phyloP scores from a whole-genome alignment of 352 stramenopile species.

The Elongisporangium prolatum region DNA sequence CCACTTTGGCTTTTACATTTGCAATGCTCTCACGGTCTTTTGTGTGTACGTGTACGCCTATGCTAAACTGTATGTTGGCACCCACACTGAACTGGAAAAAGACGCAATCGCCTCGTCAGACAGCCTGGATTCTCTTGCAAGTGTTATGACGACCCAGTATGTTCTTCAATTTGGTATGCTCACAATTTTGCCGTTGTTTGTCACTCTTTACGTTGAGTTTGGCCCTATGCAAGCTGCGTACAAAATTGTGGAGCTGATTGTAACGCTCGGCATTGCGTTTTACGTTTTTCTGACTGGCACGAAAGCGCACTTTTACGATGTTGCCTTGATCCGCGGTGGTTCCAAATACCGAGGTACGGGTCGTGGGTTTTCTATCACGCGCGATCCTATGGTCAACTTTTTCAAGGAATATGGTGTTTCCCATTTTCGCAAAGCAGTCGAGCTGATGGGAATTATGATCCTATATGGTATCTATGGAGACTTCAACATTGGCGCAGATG shows the following conservation, averaged over 20 bases:
- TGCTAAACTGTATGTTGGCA: constrained; percentile 76
- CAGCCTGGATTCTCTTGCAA: constrained; percentile 56
- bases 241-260: constrained; percentile 76
- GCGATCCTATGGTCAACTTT: constrained; percentile 84
- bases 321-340: constrained; percentile 75
- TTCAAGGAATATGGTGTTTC: constrained; percentile 87
- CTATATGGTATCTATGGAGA: constrained; percentile 75
- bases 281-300: constrained; percentile 87
- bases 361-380: constrained; percentile 83
- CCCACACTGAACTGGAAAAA: constrained; percentile 56
- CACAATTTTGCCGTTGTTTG: constrained; percentile 73
- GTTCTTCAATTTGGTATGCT: constrained; percentile 85
- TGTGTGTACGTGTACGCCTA: constrained; percentile 87
- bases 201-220: constrained; percentile 78
- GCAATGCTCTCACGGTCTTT: constrained; percentile 80
- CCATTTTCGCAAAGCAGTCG: constrained; percentile 85
- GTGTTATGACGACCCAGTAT: constrained; percentile 85
- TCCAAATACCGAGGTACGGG: constrained; percentile 85
- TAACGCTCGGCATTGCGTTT: constrained; percentile 79
- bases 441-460: constrained; percentile 83
- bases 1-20: constrained; percentile 89
- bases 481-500: constrained; percentile 63
- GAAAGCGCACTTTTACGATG: constrained; percentile 85
- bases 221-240: constrained; percentile 64
- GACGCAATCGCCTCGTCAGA: constrained; percentile 56